These are phyloP conservation scores for Atalantia buxifolia DNA, from an alignment of 345 rosid genomes.

Conservation along the genomic window DNA sequence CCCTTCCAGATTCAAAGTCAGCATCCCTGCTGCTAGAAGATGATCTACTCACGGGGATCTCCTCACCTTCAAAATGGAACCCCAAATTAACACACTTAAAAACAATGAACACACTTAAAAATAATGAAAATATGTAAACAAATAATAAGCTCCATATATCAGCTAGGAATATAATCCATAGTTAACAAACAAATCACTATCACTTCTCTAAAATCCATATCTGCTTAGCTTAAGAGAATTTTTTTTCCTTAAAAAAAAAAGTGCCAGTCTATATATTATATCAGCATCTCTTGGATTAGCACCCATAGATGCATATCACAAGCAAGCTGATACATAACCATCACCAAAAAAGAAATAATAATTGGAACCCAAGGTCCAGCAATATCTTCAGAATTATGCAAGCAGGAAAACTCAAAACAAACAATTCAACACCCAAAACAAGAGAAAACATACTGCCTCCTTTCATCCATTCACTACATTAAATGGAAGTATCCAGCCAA, in stretches of 20 bases:
- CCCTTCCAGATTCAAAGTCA: slow-evolving; percentile 61
- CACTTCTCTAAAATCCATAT: not conserved
- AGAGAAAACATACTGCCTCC: not conserved
- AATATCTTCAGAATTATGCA: not conserved
- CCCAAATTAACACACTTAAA: slow-evolving; percentile 7
- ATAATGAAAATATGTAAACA: not conserved
- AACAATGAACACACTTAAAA: slow-evolving; percentile 3
- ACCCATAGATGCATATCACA: not conserved
- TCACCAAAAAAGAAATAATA: not conserved
- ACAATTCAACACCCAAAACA: not conserved
- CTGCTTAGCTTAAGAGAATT: not conserved
- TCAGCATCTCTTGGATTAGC: not conserved
- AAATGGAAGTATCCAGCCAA: not conserved
- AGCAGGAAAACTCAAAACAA: not conserved
- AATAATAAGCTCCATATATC: not conserved
- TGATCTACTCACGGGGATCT: slow-evolving; percentile 46
- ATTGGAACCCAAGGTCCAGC: not conserved
- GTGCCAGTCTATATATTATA: not conserved
- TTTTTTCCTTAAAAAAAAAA: not conserved
- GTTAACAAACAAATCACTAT: not conserved
- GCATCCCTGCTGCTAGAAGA: slow-evolving; percentile 62
- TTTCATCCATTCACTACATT: not conserved
- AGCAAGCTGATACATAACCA: not conserved
- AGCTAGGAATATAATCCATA: not conserved
- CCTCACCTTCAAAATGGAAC: slow-evolving; percentile 54